Base-by-base conservation (phyloP, 2,329 filamentous ascomycete species). In the Fusarium begoniae region DNA sequence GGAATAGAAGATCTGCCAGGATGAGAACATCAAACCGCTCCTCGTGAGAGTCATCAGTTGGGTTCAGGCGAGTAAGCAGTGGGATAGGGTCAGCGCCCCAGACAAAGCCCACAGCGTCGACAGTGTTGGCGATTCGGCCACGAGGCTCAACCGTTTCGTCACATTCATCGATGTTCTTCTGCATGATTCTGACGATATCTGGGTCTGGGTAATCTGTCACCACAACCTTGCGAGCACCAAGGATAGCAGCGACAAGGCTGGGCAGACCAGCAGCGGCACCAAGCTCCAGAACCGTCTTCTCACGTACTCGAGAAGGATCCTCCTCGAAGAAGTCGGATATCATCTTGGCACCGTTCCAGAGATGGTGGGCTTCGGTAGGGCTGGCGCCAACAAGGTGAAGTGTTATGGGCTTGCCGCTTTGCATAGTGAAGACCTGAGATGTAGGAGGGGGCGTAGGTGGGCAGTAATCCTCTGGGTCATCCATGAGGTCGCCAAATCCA, bases 291-390 rank as follows among this genome's bases (percentile, higher is more conserved):
- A 98, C 89, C n/a, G 91, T 90, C 80, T 90, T 91, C 73, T 83
- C 87, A 20, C 83, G 79, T n/a, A 97, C 87, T 9, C 94, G 87
- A 14, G 82, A 78, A n/a, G 90, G 87, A 73, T 90, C 86, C 47
- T 89, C 84, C 83, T 98, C 94, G 66, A 98, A 90, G 83, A 95
- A 95, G 75, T 90, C 87, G 22, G 95, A 90, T 55, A 96, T 88
- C 44, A 94, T 90, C 71, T 93, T 92, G 69, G 92, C 92, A 69
- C 94, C 95, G 82, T 98, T 97, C 96, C 96, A 98, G 37, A 98
- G 88, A 74, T 93, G 89, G 82, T 98, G 94, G 22, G 94, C 95
- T 90, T 97, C 97, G 20, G 97, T 89, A 30, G 95, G 94, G 85
- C 93, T 96, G 82, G 94, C 91, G 69, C 95, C 95, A 50, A 98